Conservation (phyloP, 306 rosid genomes). For the Acacia melanoxylon region DNA sequence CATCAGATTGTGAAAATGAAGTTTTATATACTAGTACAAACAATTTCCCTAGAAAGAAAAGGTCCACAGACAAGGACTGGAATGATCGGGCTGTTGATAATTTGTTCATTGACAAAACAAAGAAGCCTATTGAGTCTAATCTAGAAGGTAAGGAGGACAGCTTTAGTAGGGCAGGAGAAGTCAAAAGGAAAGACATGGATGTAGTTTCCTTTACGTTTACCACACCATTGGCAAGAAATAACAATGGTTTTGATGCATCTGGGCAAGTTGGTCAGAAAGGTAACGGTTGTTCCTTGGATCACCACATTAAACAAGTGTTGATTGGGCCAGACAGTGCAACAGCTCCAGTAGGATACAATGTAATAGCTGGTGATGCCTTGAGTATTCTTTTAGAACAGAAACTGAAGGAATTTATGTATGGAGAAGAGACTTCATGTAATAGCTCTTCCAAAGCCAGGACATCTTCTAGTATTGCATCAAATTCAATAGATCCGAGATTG, state of each 20-base stretch:
- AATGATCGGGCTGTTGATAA: constrained; percentile 57
- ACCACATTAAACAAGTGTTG: constrained; percentile 55
- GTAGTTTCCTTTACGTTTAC: constrained; percentile 97
- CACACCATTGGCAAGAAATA: constrained; percentile 71
- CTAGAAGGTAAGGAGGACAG: constrained; percentile 39
- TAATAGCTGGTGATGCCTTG: constrained; percentile 76
- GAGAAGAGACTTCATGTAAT: constrained; percentile 45
- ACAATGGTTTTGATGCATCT: constrained; percentile 55
- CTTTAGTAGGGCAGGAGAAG: constrained; percentile 55
- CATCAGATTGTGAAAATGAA: constrained; percentile 69
- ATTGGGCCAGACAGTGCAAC: constrained; percentile 55
- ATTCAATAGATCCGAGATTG: constrained; percentile 34
- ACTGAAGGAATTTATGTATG: constrained; percentile 67
- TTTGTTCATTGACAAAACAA: constrained; percentile 54
- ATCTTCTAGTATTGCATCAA: constrained; percentile 45
- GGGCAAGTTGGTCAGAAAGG: constrained; percentile 40
- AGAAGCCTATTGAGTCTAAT: constrained; percentile 53
- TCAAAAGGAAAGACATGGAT: constrained; percentile 73
- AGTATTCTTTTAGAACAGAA: constrained; percentile 89
- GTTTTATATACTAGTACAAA: constrained; percentile 55
- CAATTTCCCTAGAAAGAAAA: constrained; percentile 76
- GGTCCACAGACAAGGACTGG: constrained; percentile 70
- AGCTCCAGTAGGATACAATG: constrained; percentile 76
- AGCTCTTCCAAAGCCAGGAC: constrained; percentile 48
- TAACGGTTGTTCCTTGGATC: constrained; percentile 51